A percentile compares a stretch with the other conserved stretches of the same genome.
phyloP scores from a whole-genome alignment of 2,329 filamentous ascomycete species.

The Alternaria hordeiaustralica region DNA sequence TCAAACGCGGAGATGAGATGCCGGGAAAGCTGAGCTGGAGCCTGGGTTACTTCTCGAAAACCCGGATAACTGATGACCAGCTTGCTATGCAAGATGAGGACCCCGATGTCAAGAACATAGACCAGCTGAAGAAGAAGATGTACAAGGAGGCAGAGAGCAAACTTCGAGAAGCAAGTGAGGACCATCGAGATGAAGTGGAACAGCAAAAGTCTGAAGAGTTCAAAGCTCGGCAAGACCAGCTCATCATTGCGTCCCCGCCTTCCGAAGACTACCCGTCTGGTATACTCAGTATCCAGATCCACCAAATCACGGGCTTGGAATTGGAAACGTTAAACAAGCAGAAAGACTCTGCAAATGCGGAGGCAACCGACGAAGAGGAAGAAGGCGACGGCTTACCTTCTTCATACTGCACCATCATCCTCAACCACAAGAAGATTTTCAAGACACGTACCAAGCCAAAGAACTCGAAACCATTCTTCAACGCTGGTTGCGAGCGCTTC shows the following conservation, averaged over 20 bases:
- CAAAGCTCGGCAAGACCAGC: constrained; percentile 62
- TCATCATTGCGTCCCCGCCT: constrained; percentile 73
- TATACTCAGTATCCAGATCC: constrained; percentile 72
- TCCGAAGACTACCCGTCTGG: constrained; percentile 68
- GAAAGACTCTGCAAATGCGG: constrained; percentile 55
- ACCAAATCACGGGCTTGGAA: constrained; percentile 74
- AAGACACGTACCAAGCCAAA: constrained; percentile 78
- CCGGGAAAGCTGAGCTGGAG: constrained; percentile 73
- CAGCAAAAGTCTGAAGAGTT: constrained; percentile 73
- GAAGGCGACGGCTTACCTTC: constrained; percentile 70
- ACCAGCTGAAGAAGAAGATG: constrained; percentile 66
- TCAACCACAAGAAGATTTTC: constrained; percentile 74
- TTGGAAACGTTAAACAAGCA: constrained; percentile 65
- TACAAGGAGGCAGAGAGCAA: constrained; percentile 63
- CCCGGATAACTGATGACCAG: constrained; percentile 67
- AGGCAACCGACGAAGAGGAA: constrained; percentile 66
- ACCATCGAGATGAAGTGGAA: constrained; percentile 67
- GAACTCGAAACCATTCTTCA: constrained; percentile 80
- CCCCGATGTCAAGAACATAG: constrained; percentile 61
- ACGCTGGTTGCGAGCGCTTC: constrained; percentile 76
- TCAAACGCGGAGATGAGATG: constrained; percentile 71
- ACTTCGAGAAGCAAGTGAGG: constrained; percentile 67
- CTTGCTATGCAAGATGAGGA: constrained; percentile 67
- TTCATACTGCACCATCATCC: constrained; percentile 73
- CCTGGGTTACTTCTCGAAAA: constrained; percentile 74